phyloP scores from a whole-genome alignment of 345 rosid species.

The Pistacia integerrima region DNA sequence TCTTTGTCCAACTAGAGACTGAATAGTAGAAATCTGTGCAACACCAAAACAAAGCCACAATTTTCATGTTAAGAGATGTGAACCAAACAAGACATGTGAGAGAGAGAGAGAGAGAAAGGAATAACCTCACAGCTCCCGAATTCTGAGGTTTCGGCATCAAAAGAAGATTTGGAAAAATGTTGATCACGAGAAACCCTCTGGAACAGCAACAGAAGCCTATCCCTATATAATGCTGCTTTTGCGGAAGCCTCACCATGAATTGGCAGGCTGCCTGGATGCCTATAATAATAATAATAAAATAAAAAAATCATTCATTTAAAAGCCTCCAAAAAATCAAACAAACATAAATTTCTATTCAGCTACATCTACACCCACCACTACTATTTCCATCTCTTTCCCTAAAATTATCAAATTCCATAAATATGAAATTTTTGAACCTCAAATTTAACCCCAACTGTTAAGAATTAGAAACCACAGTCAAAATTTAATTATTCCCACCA shows the following conservation, averaged over 20 bases:
- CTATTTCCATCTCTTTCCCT: not conserved
- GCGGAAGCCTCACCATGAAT: constrained; percentile 83
- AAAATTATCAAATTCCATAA: not conserved
- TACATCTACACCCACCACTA: not conserved
- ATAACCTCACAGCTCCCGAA: constrained; percentile 76
- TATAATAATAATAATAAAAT: constrained; percentile 15
- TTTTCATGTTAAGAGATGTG: constrained; percentile 1
- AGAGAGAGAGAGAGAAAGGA: not conserved
- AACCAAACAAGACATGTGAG: not conserved
- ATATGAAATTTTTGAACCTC: not conserved
- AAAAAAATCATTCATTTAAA: constrained; percentile 1
- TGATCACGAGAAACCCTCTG: constrained; percentile 86
- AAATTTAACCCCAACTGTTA: not conserved
- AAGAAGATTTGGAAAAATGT: constrained; percentile 74
- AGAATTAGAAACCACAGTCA: not conserved
- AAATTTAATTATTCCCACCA: too few species aligned
- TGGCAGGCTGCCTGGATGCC: constrained; percentile 59
- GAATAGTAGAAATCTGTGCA: constrained; percentile 77
- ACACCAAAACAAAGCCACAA: constrained; percentile 11
- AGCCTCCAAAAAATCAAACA: not conserved
- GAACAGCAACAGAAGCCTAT: constrained; percentile 68
- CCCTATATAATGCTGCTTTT: constrained; percentile 68
- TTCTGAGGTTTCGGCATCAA: constrained; percentile 58
- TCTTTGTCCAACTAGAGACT: constrained; percentile 69
- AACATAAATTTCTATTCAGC: not conserved